Evolutionary conservation across 495 filamentous ascomycete species (phyloP).

Genomic region (Monascus purpureus): DNA sequence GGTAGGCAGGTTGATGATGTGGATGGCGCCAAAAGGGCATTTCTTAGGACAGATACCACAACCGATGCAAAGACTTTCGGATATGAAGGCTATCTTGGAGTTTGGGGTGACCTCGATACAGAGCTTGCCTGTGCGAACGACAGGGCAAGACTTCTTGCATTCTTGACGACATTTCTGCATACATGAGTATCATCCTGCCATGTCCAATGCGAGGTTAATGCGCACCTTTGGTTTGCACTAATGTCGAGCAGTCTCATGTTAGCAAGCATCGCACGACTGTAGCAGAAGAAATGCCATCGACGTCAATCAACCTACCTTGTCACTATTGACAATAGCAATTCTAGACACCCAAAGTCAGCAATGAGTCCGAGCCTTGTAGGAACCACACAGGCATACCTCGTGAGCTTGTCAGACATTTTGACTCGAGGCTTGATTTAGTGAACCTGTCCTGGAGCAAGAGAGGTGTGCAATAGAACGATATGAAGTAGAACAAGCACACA

Average conservation of each 20-base stretch:
- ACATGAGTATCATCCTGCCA: conserved; percentile 6
- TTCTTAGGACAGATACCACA: conserved; percentile 99
- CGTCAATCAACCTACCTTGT: conserved; percentile 59
- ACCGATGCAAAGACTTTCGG: conserved; percentile 86
- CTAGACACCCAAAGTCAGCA: conserved; percentile 30
- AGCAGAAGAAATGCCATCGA: conserved; percentile 15
- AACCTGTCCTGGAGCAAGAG: conserved; percentile 5
- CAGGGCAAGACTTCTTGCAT: conserved; percentile 98
- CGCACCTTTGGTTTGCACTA: conserved; percentile 95
- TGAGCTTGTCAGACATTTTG: conserved; percentile 76
- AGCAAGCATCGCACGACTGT: conserved; percentile 16
- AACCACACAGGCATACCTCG: conserved; percentile 46
- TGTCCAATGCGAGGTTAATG: not conserved
- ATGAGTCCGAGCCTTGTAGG: conserved; percentile 1
- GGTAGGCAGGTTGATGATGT: conserved; percentile 98
- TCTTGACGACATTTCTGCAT: conserved; percentile 85
- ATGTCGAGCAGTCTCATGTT: conserved; percentile 12
- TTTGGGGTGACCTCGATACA: conserved; percentile 86
- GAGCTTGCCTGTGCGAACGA: conserved; percentile 92
- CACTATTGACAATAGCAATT: conserved; percentile 92
- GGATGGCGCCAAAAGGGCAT: conserved; percentile 97
- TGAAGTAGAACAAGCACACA: not conserved
- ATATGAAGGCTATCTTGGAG: conserved; percentile 96
- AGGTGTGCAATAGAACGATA: not conserved
- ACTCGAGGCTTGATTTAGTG: conserved; percentile 9